Evolutionary conservation across 108 stramenopile genomes (phyloP).

Genomic region (Epithemia pelagica): DNA sequence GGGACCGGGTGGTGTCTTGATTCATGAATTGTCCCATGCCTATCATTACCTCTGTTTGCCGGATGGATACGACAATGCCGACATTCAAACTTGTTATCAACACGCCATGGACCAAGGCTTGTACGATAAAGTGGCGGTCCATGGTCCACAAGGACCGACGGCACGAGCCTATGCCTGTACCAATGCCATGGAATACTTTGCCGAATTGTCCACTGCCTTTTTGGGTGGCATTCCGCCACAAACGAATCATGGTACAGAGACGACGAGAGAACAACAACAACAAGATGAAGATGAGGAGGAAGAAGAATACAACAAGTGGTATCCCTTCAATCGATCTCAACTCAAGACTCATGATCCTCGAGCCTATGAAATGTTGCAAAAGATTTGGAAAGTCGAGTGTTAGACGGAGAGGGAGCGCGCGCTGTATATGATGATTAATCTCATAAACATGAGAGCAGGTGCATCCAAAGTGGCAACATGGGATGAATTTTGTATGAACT

Average conservation of each 20-base stretch:
- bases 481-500: too few species aligned
- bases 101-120: slow-evolving; percentile 72
- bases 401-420: too few species aligned
- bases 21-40: slow-evolving; percentile 85
- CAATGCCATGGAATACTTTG: slow-evolving; percentile 89
- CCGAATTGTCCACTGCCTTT: slow-evolving; percentile 82
- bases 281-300: slow-evolving; percentile 2
- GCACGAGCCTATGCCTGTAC: slow-evolving; percentile 77
- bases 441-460: too few species aligned
- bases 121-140: slow-evolving; percentile 74
- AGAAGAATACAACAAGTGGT: slow-evolving; percentile 87
- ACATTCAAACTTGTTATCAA: slow-evolving; percentile 59
- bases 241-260: too few species aligned
- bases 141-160: slow-evolving; percentile 43
- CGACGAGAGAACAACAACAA: too few species aligned
- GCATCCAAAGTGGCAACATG: too few species aligned
- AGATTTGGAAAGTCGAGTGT: slow-evolving; percentile 77
- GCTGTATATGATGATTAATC: too few species aligned
- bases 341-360: slow-evolving; percentile 80
- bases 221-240: too few species aligned
- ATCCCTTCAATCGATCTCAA: slow-evolving; percentile 72
- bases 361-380: slow-evolving; percentile 57
- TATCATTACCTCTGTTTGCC: slow-evolving; percentile 59
- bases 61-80: slow-evolving; percentile 67
- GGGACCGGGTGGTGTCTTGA: slow-evolving; percentile 71